phyloP scores from a whole-genome alignment of 2,329 filamentous ascomycete species.

The Xylariomycetidae sp. region DNA sequence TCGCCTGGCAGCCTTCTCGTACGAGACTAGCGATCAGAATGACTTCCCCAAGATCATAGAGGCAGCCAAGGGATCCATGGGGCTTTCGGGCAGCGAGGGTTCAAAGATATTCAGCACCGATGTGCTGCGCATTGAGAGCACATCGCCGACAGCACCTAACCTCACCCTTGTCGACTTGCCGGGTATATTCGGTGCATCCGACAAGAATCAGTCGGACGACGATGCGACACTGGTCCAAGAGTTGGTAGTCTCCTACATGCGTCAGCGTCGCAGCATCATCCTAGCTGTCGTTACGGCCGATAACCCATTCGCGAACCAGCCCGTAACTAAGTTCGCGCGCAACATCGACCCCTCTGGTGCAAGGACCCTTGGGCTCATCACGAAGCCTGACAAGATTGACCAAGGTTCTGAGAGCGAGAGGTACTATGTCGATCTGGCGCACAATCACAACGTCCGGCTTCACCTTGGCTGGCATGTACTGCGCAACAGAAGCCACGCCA shows the following conservation, averaged over 20 bases:
- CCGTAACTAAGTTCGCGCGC: conserved; percentile 43
- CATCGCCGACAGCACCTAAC: conserved; percentile 39
- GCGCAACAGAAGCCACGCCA: conserved; percentile 33
- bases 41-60: conserved; percentile 30
- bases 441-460: conserved; percentile 40
- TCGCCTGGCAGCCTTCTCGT: conserved; percentile 8
- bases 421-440: conserved; percentile 34
- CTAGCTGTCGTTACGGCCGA: conserved; percentile 52
- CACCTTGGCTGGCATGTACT: conserved; percentile 49
- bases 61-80: conserved; percentile 26
- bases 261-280: conserved; percentile 51
- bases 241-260: conserved; percentile 51
- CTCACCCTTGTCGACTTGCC: conserved; percentile 56
- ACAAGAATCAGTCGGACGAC: conserved; percentile 35
- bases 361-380: conserved; percentile 45
- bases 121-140: conserved; percentile 41
- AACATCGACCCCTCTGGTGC: conserved; percentile 22
- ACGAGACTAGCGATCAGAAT: conserved; percentile 1
- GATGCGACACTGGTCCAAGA: conserved; percentile 38
- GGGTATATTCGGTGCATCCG: conserved; percentile 44
- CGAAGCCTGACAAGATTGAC: conserved; percentile 36
- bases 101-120: conserved; percentile 36
- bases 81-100: conserved; percentile 2
- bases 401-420: conserved; percentile 34
- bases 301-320: conserved; percentile 52